Evolutionary conservation across 164 flowering plant species (phyloP).

Genomic region (Magnolia changhungtana): DNA sequence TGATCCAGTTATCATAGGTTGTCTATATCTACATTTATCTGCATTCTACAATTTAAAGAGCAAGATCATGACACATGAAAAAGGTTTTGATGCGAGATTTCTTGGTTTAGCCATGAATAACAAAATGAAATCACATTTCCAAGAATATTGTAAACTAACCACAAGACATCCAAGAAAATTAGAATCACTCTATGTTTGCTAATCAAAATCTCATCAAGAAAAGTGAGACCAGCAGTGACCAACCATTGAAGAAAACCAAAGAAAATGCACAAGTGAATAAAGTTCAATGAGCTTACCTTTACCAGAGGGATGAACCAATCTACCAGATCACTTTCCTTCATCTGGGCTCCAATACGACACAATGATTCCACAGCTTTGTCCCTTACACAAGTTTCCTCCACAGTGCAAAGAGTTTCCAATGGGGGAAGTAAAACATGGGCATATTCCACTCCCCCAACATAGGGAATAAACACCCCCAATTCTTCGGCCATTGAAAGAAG

Average conservation of each 20-base stretch:
- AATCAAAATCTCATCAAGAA: background rate
- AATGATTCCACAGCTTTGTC: slow-evolving; percentile 92
- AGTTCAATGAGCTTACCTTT: slow-evolving; percentile 45
- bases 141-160: background rate
- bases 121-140: background rate
- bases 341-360: slow-evolving; percentile 82
- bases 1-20: too few species aligned
- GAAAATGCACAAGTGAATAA: background rate
- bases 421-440: slow-evolving; percentile 85
- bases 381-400: slow-evolving; percentile 94
- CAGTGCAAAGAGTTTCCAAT: slow-evolving; percentile 80
- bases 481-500: slow-evolving; percentile 95
- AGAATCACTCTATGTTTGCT: background rate
- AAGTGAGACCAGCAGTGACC: background rate
- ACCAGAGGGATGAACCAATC: slow-evolving; percentile 79
- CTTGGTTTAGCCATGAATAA: background rate
- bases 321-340: slow-evolving; percentile 82
- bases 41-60: background rate
- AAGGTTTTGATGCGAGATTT: too few species aligned
- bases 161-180: background rate
- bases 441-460: slow-evolving; percentile 86
- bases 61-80: background rate
- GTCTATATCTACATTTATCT: background rate
- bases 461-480: slow-evolving; percentile 86
- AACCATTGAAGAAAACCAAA: background rate